Evolutionary conservation across 108 stramenopile genomes (phyloP).

Genomic region (Nitzschia sp.): DNA sequence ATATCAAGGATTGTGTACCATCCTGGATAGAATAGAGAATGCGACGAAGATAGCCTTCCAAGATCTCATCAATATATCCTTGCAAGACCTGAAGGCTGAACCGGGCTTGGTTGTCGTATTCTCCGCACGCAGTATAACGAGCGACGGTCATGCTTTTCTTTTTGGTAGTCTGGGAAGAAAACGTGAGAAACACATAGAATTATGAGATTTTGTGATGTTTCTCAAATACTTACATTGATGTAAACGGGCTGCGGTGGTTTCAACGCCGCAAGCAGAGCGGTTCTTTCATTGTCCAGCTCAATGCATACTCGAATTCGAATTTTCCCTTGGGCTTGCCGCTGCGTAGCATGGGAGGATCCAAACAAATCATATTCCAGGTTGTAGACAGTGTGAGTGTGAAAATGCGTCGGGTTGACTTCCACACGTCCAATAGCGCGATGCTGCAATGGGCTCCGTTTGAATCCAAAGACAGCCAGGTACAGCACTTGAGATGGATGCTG

Average conservation of each 20-base stretch:
- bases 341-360: conserved; percentile 32
- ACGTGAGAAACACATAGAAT: not conserved
- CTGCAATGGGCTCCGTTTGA: conserved; percentile 42
- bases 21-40: conserved; percentile 21
- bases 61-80: conserved; percentile 44
- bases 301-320: conserved; percentile 48
- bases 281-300: conserved; percentile 58
- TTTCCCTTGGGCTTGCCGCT: conserved; percentile 33
- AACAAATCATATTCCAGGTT: conserved; percentile 65
- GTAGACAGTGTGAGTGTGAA: conserved; percentile 58
- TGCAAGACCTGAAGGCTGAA: conserved; percentile 30
- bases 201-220: too few species aligned
- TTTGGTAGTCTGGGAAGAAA: conserved; percentile 21
- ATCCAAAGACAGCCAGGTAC: conserved; percentile 74
- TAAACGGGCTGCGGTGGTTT: conserved; percentile 51
- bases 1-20: conserved; percentile 24
- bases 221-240: conserved; percentile 47
- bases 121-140: conserved; percentile 30
- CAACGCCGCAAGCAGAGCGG: conserved; percentile 46
- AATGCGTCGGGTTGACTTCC: conserved; percentile 63
- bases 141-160: conserved; percentile 37
- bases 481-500: conserved; percentile 67
- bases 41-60: conserved; percentile 28
- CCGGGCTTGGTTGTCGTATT: conserved; percentile 42
- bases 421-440: conserved; percentile 78